phyloP scores from a whole-genome alignment of 768 basidiomycete species.

The Goffeauzyma gilvescens region DNA sequence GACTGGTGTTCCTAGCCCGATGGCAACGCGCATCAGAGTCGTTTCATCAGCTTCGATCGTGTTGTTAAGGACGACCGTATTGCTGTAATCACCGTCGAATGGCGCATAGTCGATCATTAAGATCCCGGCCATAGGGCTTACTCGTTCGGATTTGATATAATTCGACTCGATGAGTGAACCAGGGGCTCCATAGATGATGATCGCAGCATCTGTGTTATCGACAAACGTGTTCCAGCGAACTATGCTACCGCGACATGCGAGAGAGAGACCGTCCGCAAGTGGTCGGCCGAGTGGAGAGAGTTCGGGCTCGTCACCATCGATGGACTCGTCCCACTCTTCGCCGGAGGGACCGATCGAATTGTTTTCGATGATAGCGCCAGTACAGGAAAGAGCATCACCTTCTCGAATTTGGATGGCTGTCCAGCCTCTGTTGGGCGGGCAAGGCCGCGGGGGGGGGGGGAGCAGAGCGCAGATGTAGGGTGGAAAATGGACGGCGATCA shows the following conservation, averaged over 20 bases:
- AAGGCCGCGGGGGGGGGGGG: too few relatives aligned
- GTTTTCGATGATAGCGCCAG: slow-evolving; percentile 24
- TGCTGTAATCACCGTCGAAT: slow-evolving; percentile 33
- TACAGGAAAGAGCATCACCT: slow-evolving; percentile 30
- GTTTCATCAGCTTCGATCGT: slow-evolving; percentile 30
- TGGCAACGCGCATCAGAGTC: slow-evolving; percentile 33
- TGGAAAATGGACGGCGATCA: too few relatives aligned
- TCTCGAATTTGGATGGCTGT: slow-evolving; percentile 32
- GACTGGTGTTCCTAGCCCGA: slow-evolving; percentile 34
- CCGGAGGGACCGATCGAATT: slow-evolving; percentile 33
- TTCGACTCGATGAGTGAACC: slow-evolving; percentile 32
- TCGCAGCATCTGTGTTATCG: slow-evolving; percentile 34
- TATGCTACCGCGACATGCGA: slow-evolving; percentile 32
- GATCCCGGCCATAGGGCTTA: slow-evolving; percentile 34
- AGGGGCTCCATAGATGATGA: slow-evolving; percentile 35
- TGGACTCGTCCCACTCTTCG: slow-evolving; percentile 29
- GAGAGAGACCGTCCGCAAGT: slow-evolving; percentile 34
- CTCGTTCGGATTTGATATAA: slow-evolving; percentile 27
- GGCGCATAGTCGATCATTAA: slow-evolving; percentile 33
- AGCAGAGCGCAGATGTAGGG: too few relatives aligned
- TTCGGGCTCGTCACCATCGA: slow-evolving; percentile 32
- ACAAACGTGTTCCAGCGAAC: slow-evolving; percentile 31
- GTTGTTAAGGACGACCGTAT: slow-evolving; percentile 32
- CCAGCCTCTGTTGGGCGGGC: slow-evolving; percentile 23
- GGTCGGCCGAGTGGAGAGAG: slow-evolving; percentile 30